Base-by-base conservation (phyloP, 257 asterid species). In the Paraleonurus japonicus region DNA sequence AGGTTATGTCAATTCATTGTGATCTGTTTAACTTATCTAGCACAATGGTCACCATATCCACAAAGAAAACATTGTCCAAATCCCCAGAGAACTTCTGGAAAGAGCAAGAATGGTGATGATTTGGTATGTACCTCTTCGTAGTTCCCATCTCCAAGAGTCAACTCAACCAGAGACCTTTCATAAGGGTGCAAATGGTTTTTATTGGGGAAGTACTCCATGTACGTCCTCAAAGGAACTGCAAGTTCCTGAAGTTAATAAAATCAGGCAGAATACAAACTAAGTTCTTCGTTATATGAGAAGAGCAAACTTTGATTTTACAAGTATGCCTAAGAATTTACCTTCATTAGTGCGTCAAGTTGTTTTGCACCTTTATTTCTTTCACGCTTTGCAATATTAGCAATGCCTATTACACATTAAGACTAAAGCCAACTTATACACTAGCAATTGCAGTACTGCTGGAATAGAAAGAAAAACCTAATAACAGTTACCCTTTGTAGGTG, bases 121-220 rank as follows among this genome's bases (percentile, higher is more conserved):
- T 27, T 45, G 48, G 73, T 17, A 33, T 35, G 39, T 84, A 94
- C 99, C 94, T 89, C 82, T 75, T 94, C 99, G 60, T 94, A 94
- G 81, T 88, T 87, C 76, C 99, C 99, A 69, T 89, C 96, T 75
- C 98, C 99, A 65, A 94, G 96, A 58, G 98, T 94, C 85, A 94
- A 88, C 87, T 94, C 99, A 73, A 94, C 80, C 32, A 94, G 76
- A 70, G 99, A 86, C 75, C 90, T 80, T 81, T 94, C 99, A 75
- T 94, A 94, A 61, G 99, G 96, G 79, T 91, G 99, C 88, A 94
- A 80, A 76, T 47, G 39, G 59, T 70, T 84, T 86, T 86, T 94
- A 62, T 81, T 83, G 28, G 99, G 99, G 78, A 94, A 94, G 61
- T 73, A 75, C 78, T 94, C 95, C 65, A 77, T 84, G 82, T 94